Evolutionary conservation across 2,329 filamentous ascomycete genomes (phyloP).

Genomic region (Fusarium illudens): DNA sequence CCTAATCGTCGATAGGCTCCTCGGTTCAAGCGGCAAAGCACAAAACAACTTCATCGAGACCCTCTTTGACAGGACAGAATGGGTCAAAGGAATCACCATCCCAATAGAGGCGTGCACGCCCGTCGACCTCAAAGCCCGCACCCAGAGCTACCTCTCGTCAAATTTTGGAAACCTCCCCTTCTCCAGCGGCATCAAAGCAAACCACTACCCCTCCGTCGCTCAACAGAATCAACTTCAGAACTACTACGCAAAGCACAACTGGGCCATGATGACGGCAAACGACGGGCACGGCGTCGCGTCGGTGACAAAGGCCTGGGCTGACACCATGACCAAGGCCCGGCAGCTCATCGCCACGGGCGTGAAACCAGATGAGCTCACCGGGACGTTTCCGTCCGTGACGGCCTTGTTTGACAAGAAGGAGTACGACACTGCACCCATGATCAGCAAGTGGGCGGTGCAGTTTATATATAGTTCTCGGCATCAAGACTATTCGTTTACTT

Average conservation of each 20-base stretch:
- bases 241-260: slow-evolving; percentile 20
- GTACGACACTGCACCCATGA: slow-evolving; percentile 18
- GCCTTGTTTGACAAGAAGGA: slow-evolving; percentile 19
- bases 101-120: background rate
- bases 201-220: slow-evolving; percentile 18
- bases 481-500: slow-evolving; percentile 13
- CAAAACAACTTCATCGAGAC: slow-evolving; percentile 18
- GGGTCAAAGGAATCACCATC: slow-evolving; percentile 3
- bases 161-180: slow-evolving; percentile 26
- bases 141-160: slow-evolving; percentile 7
- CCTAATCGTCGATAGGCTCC: background rate
- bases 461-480: slow-evolving; percentile 19
- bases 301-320: slow-evolving; percentile 19
- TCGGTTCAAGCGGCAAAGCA: background rate
- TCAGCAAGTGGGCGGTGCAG: slow-evolving; percentile 27
- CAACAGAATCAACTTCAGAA: slow-evolving; percentile 12
- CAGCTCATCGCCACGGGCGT: slow-evolving; percentile 9
- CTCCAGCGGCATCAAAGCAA: slow-evolving; percentile 25
- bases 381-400: slow-evolving; percentile 13
- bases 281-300: slow-evolving; percentile 12
- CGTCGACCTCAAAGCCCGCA: slow-evolving; percentile 1
- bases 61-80: slow-evolving; percentile 10
- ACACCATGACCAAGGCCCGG: slow-evolving; percentile 14
- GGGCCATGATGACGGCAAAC: slow-evolving; percentile 26
- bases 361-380: slow-evolving; percentile 8